Conservation (phyloP, 1,139 yeast genomes). For the Blastobotrys malaysiensis region DNA sequence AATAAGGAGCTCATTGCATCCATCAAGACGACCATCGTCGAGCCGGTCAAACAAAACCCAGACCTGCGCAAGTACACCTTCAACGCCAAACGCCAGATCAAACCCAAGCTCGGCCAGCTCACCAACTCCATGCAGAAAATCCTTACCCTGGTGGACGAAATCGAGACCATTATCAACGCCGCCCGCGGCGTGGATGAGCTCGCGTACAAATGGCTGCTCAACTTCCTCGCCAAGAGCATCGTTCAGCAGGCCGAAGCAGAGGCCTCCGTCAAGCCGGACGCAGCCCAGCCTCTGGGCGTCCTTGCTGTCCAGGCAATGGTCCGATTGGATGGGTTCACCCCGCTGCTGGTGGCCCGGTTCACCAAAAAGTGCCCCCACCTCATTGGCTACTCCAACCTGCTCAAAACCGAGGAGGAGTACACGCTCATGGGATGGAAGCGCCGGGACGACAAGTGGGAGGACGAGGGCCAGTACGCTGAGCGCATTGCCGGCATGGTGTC, state of each 20-base stretch:
- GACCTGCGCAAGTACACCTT: constrained; percentile 39
- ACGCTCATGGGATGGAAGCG: constrained; percentile 80
- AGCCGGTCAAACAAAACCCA: constrained; percentile 24
- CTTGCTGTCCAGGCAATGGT: constrained; percentile 53
- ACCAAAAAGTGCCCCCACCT: constrained; percentile 87
- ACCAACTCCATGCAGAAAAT: constrained; percentile 67
- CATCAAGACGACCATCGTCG: constrained; percentile 50
- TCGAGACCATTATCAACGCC: constrained; percentile 44
- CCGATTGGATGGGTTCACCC: constrained; percentile 59
- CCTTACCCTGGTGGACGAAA: constrained; percentile 42
- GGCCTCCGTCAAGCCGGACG: constrained; percentile 69
- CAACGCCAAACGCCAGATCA: constrained; percentile 61
- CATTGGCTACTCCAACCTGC: constrained; percentile 69
- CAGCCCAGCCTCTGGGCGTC: constrained; percentile 75
- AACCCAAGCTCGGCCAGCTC: constrained; percentile 87
- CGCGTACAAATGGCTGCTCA: constrained; percentile 67
- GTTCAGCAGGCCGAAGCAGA: constrained; percentile 93
- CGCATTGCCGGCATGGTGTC: constrained; percentile 81
- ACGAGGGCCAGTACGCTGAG: constrained; percentile 69
- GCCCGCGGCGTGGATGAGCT: constrained; percentile 42
- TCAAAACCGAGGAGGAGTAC: constrained; percentile 81
- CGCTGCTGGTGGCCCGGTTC: constrained; percentile 69
- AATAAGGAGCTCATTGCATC: constrained; percentile 52
- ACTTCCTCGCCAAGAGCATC: constrained; percentile 76
- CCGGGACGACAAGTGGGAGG: constrained; percentile 62